These are phyloP conservation scores for Cubamyces lactineus DNA, from an alignment of 768 basidiomycete species.

Conservation along the genomic window DNA sequence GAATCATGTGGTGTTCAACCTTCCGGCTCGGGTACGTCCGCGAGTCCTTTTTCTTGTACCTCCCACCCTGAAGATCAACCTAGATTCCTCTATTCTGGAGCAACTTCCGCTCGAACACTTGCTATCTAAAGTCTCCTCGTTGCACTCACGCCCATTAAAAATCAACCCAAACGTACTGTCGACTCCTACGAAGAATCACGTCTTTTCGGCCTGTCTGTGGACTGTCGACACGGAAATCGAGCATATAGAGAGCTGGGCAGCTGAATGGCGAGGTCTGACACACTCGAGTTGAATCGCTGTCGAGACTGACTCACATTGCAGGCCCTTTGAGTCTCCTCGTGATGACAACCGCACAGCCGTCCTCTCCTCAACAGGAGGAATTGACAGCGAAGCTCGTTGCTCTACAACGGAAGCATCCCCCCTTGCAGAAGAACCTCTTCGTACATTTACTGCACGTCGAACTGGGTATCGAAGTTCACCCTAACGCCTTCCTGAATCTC, in stretches of 20 bases:
- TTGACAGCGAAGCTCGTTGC: slow-evolving; percentile 26
- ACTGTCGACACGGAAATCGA: slow-evolving; percentile 41
- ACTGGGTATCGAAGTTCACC: slow-evolving; percentile 38
- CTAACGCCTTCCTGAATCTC: slow-evolving; percentile 63
- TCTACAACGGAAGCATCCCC: slow-evolving; percentile 16
- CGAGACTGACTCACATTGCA: slow-evolving; percentile 21
- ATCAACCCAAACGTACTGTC: slow-evolving; percentile 28
- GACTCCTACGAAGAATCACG: slow-evolving; percentile 15
- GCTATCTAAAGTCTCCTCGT: slow-evolving; percentile 31
- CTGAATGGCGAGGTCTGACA: slow-evolving; percentile 48
- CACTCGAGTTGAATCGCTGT: not conserved
- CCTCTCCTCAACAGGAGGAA: slow-evolving; percentile 30
- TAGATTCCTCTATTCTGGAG: slow-evolving; percentile 16
- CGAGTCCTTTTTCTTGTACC: not conserved
- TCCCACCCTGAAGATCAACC: not conserved
- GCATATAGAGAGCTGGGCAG: slow-evolving; percentile 40
- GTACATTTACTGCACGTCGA: slow-evolving; percentile 52
- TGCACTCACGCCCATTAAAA: slow-evolving; percentile 28
- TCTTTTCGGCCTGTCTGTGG: slow-evolving; percentile 57
- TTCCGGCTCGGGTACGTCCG: not conserved
- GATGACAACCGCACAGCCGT: slow-evolving; percentile 40
- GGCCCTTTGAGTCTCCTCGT: slow-evolving; percentile 56
- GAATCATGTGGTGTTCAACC: not conserved
- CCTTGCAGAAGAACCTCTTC: slow-evolving; percentile 35
- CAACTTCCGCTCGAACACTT: slow-evolving; percentile 26